Conservation (phyloP, 2,329 filamentous ascomycete species). For the Pyricularia pennisetigena region DNA sequence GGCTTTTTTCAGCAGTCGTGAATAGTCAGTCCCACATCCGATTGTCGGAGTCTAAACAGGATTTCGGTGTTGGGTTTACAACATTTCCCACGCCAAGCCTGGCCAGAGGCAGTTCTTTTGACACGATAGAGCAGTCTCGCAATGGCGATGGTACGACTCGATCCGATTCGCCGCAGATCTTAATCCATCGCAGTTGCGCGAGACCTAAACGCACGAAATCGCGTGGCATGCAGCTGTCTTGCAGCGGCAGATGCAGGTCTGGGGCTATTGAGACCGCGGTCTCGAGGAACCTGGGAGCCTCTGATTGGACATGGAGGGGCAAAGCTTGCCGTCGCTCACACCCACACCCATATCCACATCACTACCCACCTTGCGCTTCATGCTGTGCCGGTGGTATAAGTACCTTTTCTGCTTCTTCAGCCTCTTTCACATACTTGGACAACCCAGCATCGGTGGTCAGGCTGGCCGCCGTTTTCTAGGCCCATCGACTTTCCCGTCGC, state of each 20-base stretch:
- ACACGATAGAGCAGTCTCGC: slow-evolving; percentile 1
- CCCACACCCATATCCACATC: background rate
- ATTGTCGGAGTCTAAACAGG: background rate
- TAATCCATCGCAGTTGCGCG: slow-evolving; percentile 4
- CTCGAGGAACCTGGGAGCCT: background rate
- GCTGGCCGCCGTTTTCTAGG: slow-evolving; percentile 2
- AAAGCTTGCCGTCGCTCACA: background rate
- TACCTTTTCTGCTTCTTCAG: background rate
- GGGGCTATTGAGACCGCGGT: background rate
- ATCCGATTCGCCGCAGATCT: background rate
- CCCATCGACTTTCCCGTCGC: slow-evolving; percentile 2
- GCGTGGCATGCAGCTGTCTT: slow-evolving; percentile 3
- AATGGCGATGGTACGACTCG: background rate
- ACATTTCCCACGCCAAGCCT: background rate
- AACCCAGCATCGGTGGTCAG: background rate
- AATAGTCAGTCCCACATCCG: background rate
- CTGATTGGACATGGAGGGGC: slow-evolving; percentile 1
- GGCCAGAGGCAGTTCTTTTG: background rate
- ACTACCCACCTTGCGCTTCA: background rate
- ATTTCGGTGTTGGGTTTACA: background rate
- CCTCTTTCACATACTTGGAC: background rate
- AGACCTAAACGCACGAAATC: slow-evolving; percentile 2
- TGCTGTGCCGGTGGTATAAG: background rate
- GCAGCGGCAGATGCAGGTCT: slow-evolving; percentile 2
- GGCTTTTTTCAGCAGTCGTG: background rate